These are phyloP conservation scores for Clarireedia paspali DNA, from an alignment of 2,329 filamentous ascomycete genomes.

Conservation along the genomic window DNA sequence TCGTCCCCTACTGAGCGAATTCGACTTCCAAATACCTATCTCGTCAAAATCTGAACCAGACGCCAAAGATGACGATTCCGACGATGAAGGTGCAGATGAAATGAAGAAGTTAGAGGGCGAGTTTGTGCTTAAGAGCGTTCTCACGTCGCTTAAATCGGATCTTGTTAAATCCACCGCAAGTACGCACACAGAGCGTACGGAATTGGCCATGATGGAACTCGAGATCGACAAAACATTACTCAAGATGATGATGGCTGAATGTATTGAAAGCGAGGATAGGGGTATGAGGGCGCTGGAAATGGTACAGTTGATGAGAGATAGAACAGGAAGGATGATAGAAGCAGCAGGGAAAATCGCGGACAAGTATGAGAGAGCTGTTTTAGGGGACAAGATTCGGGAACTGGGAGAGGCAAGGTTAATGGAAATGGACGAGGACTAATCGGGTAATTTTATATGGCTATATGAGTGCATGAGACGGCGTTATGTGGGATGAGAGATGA, in stretches of 20 bases:
- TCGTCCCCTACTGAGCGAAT: constrained; percentile 81
- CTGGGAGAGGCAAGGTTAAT: constrained; percentile 53
- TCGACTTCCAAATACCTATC: constrained; percentile 82
- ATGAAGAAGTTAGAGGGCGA: constrained; percentile 66
- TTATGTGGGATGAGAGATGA: neutral
- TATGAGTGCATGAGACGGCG: constrained; percentile 1
- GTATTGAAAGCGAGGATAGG: constrained; percentile 82
- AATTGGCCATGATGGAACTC: constrained; percentile 65
- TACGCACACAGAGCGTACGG: constrained; percentile 54
- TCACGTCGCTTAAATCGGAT: constrained; percentile 69
- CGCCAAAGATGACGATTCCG: constrained; percentile 29
- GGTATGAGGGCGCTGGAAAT: constrained; percentile 94
- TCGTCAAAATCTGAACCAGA: constrained; percentile 43
- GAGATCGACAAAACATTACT: constrained; percentile 86
- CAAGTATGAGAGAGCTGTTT: constrained; percentile 69
- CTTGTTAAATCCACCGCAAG: constrained; percentile 61
- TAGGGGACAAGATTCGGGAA: constrained; percentile 87
- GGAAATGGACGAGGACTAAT: constrained; percentile 26
- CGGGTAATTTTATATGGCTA: neutral
- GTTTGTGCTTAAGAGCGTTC: constrained; percentile 67
- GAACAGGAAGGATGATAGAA: constrained; percentile 82
- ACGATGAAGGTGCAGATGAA: constrained; percentile 38
- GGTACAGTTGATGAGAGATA: constrained; percentile 76
- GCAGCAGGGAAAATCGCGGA: constrained; percentile 84
- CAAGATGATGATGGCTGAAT: constrained; percentile 83